These are phyloP conservation scores for Hypoxylon sp. DNA, from an alignment of 2,329 filamentous ascomycete genomes.

Conservation along the genomic window DNA sequence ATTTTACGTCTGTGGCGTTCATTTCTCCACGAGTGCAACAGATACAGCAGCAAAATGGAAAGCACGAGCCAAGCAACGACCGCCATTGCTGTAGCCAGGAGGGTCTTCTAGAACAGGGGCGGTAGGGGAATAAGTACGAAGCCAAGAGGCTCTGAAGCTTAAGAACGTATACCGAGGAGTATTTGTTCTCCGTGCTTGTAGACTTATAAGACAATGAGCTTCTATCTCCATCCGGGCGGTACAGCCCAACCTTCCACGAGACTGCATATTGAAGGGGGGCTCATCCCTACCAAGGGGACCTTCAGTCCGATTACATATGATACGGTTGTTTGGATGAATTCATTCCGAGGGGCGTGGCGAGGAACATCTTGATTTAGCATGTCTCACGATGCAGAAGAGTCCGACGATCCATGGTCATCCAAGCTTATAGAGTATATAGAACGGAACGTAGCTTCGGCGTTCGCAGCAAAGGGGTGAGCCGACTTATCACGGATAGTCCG, in stretches of 20 bases:
- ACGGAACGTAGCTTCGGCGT: conserved; percentile 16
- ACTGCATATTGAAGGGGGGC: conserved; percentile 9
- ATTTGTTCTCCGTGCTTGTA: conserved; percentile 3
- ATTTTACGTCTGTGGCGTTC: conserved; percentile 33
- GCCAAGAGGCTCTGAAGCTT: conserved; percentile 12
- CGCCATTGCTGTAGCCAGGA: conserved; percentile 51
- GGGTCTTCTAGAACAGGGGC: conserved; percentile 48
- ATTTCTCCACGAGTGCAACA: conserved; percentile 32
- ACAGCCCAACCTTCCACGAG: conserved; percentile 12
- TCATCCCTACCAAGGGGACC: conserved; percentile 9
- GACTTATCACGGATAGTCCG: conserved; percentile 14
- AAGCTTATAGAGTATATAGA: conserved; percentile 2
- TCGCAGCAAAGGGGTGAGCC: conserved; percentile 10
- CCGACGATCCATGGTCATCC: conserved; percentile 3
- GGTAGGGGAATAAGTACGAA: conserved; percentile 7
- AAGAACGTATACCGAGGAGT: conserved; percentile 3
- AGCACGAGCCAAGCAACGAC: conserved; percentile 33
- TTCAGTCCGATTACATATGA: conserved; percentile 14
- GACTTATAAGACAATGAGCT: conserved; percentile 21
- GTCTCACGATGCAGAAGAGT: conserved; percentile 29
- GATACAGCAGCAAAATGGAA: conserved; percentile 26
- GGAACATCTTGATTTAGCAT: conserved; percentile 23
- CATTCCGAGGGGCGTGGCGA: conserved; percentile 22
- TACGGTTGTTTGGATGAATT: conserved; percentile 16
- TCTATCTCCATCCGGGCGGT: not conserved